Percentiles rank a stretch among this genome's conserved stretches.
phyloP scores from a whole-genome alignment of 208 protist species.

The Vickermania ingenoplastis region DNA sequence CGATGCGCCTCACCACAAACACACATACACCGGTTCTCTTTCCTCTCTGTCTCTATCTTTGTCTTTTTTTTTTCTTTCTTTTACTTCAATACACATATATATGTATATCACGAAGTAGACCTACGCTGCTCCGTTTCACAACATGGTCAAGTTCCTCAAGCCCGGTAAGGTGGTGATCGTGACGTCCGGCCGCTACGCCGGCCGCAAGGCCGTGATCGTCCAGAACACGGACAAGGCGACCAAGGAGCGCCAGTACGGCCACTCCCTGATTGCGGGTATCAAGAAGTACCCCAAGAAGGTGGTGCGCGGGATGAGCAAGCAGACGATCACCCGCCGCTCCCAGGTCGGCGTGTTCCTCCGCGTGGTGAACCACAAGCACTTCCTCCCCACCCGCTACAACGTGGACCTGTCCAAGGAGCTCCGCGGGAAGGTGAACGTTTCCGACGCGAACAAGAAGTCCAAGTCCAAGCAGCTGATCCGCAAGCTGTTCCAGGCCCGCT shows the following conservation, averaged over 20 bases:
- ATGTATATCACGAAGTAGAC: not conserved
- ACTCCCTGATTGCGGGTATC: conserved; percentile 94
- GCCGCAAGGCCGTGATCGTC: conserved; percentile 97
- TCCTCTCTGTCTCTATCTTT: conserved; percentile 5
- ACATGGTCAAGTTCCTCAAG: conserved; percentile 93
- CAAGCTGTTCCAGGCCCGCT: conserved; percentile 92
- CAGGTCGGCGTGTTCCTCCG: conserved; percentile 95
- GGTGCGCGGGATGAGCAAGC: conserved; percentile 91
- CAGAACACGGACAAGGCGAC: conserved; percentile 88
- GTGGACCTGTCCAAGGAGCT: conserved; percentile 88
- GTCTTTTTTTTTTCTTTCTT: conserved; percentile 14
- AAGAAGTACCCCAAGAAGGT: conserved; percentile 94
- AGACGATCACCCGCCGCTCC: conserved; percentile 87
- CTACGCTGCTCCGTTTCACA: too few relatives aligned
- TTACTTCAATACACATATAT: conserved; percentile 7
- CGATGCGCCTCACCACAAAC: too few relatives aligned
- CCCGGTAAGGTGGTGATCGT: conserved; percentile 97
- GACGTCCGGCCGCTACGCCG: conserved; percentile 95
- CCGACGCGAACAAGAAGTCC: conserved; percentile 84
- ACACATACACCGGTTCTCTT: not conserved
- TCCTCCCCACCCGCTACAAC: conserved; percentile 97
- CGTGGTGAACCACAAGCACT: conserved; percentile 97
- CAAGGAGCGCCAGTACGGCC: conserved; percentile 92
- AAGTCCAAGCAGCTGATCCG: conserved; percentile 72
- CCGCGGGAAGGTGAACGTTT: conserved; percentile 88